Evolutionary conservation across 2,329 filamentous ascomycete genomes (phyloP), one percentile per base, ranked within the genome.

Genomic region (Aspergillus hortae): DNA sequence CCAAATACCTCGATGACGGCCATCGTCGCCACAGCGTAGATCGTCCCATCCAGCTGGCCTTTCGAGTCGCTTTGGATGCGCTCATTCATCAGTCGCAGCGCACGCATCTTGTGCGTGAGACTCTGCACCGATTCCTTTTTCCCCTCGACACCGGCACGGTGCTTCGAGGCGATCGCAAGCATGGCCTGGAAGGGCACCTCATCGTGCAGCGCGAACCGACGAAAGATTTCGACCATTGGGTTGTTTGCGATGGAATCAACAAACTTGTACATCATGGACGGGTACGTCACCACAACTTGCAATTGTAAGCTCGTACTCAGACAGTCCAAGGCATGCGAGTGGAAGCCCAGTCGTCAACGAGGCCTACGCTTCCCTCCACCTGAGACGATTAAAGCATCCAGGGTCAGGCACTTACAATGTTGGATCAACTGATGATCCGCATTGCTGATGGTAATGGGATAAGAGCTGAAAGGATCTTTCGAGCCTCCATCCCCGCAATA

Each of bases 221-320:
- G 63, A 42, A 68, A 68, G 49, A 68, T 68, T 36, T 58, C 63
- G 54, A 61, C 56, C 52, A 67, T 63, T 11, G 66, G 66, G 42
- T 68, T 67, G 30, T 61, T 54, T 40, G 62, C 57, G 7, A 62
- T 49, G 2, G 58, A 55, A 35, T 61, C 57, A 46, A 57, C 60
- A 51, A 68, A 63, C 48, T 67, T 68, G 51, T 68, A 68, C 66
- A 68, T 68, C 65, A 67, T 68, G 25, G 65, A 60, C n/a, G 66
- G 66, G 49, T 68, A 68, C 12, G 60, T 66, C 23, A 63, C 60
- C 36, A 67, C 59, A 58, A 66, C 66, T 68, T 55, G 9, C 43
- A 46, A 43, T 21, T 33, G 58, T 66, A 50, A 66, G 64, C 52
- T 46, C 35, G 14, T 35, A 41, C 33, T 46, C 49, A 49, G 42